Evolutionary conservation across 768 basidiomycete genomes (phyloP).

Genomic region (Pisolithus microcarpus): DNA sequence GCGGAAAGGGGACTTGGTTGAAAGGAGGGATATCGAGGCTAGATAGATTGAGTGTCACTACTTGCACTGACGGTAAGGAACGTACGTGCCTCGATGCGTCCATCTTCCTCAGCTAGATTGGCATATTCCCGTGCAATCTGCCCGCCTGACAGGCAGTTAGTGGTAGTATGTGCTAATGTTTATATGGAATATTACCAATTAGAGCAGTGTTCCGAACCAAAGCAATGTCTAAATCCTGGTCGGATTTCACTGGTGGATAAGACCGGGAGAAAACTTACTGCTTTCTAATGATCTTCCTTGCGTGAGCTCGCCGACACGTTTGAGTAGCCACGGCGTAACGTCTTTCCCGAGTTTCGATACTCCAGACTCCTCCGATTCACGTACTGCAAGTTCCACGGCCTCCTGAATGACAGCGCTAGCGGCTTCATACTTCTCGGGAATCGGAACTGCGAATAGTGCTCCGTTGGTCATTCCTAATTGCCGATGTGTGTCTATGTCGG

Average conservation of each 20-base stretch:
- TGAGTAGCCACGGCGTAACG: constrained; percentile 90
- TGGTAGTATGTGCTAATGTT: not conserved
- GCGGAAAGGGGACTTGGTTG: not conserved
- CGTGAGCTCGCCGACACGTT: constrained; percentile 75
- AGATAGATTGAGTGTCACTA: not conserved
- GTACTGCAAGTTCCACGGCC: constrained; percentile 77
- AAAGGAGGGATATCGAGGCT: constrained; percentile 9
- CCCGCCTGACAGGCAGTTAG: constrained; percentile 42
- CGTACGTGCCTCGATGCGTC: constrained; percentile 11
- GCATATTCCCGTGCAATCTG: constrained; percentile 75
- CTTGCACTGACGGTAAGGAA: not conserved
- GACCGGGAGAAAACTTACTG: constrained; percentile 38
- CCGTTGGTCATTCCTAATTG: constrained; percentile 72
- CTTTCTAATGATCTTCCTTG: constrained; percentile 64
- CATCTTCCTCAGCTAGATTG: constrained; percentile 31
- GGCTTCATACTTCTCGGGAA: constrained; percentile 67
- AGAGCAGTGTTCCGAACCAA: constrained; percentile 83
- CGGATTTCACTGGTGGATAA: not conserved
- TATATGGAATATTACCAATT: constrained; percentile 48
- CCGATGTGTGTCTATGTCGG: constrained; percentile 52
- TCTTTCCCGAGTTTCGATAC: constrained; percentile 79
- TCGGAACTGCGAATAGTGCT: constrained; percentile 81
- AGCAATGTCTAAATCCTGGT: constrained; percentile 58
- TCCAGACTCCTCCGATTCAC: constrained; percentile 76
- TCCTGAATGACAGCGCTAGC: constrained; percentile 64